phyloP scores from a whole-genome alignment of 306 rosid genomes.

The Prunus padus region DNA sequence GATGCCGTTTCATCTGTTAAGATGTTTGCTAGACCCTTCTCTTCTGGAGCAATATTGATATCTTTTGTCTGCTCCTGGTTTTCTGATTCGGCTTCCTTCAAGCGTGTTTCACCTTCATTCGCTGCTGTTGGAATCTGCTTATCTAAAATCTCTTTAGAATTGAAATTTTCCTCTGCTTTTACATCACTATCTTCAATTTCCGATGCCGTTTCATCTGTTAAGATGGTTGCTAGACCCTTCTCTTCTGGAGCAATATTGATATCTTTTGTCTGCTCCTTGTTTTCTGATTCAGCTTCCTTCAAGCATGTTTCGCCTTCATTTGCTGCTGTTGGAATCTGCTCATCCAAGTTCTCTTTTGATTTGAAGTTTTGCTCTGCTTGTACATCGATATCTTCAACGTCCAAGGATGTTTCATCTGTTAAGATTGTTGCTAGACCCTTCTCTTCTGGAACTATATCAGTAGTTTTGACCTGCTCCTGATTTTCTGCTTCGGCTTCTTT shows the following conservation, averaged over 20 bases:
- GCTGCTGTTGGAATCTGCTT: neutral
- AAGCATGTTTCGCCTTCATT: neutral
- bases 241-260: neutral
- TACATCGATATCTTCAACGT: neutral
- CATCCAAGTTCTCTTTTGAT: slow-evolving; percentile 3
- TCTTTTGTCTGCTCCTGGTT: neutral
- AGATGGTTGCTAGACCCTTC: slow-evolving; percentile 12
- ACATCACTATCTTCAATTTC: slow-evolving; percentile 11
- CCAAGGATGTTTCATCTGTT: slow-evolving; percentile 1
- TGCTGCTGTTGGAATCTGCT: neutral
- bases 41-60: neutral
- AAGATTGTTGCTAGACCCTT: neutral
- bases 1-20: neutral
- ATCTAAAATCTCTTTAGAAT: neutral
- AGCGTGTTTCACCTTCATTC: slow-evolving; percentile 14
- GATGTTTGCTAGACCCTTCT: neutral
- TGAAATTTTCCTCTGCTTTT: neutral
- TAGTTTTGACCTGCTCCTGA: neutral
- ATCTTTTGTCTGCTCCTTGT: neutral
- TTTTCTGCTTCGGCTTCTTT: slow-evolving; percentile 24
- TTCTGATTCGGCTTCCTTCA: slow-evolving; percentile 18
- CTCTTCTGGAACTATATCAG: slow-evolving; percentile 7
- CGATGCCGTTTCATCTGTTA: neutral
- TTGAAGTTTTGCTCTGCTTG: neutral
- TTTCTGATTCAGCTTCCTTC: slow-evolving; percentile 12